phyloP scores from a whole-genome alignment of 140 eudicot genomes.

The Cichorium intybus region DNA sequence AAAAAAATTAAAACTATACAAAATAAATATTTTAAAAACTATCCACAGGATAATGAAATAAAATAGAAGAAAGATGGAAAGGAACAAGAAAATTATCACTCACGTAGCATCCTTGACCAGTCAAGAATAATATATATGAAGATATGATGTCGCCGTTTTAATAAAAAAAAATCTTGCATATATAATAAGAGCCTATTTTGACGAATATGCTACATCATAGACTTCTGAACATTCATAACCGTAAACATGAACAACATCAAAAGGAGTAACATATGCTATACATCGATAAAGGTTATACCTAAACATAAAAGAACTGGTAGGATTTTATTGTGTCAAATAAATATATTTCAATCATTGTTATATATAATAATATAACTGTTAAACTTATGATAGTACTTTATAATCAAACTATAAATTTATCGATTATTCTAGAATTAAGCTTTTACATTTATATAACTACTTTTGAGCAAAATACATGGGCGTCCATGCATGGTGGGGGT shows the following conservation, averaged over 20 bases:
- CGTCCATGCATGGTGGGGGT: constrained; percentile 66
- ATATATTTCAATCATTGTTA: not conserved
- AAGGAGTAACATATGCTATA: not conserved
- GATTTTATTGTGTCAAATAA: no score
- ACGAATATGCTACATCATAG: not conserved
- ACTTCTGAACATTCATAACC: not conserved
- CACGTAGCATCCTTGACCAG: constrained; percentile 2
- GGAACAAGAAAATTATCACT: constrained; percentile 5
- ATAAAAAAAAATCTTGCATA: not conserved
- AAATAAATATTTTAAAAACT: not conserved
- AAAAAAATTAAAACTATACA: not conserved
- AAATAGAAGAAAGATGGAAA: not conserved
- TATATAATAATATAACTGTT: no score
- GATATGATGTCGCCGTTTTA: not conserved
- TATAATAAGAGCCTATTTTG: not conserved
- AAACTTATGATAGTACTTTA: not conserved
- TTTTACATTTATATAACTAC: not conserved
- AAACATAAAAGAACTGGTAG: not conserved
- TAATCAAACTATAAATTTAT: not conserved
- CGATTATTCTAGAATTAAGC: not conserved
- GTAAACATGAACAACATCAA: not conserved
- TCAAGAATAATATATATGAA: not conserved
- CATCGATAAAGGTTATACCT: not conserved
- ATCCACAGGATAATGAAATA: not conserved
- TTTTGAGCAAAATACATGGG: constrained; percentile 25